A percentile compares a stretch with the other conserved stretches of the same genome.
Conservation (phyloP, 148 eudicot species). For the Nyssa sinensis region DNA sequence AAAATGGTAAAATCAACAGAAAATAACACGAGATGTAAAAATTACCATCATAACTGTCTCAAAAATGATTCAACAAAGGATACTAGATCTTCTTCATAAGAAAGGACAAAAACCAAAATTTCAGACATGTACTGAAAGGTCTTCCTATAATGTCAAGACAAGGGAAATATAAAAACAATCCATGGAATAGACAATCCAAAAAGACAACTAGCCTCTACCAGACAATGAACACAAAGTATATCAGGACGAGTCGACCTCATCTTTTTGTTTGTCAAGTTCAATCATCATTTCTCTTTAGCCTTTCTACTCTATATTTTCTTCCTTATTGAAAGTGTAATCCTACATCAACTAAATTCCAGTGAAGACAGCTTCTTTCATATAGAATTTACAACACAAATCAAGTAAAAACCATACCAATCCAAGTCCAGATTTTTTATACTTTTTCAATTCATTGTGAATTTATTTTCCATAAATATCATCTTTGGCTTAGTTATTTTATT, state of each 20-base stretch:
- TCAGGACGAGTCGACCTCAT: background rate
- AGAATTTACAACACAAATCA: background rate
- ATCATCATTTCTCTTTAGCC: background rate
- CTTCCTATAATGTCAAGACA: background rate
- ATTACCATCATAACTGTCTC: background rate
- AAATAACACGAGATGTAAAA: background rate
- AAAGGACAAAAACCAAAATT: background rate
- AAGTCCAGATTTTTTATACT: background rate
- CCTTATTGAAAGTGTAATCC: background rate
- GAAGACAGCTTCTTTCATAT: no score
- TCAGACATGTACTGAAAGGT: background rate
- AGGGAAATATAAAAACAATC: background rate
- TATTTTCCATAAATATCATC: no score
- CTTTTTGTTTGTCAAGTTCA: background rate
- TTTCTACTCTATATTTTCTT: background rate
- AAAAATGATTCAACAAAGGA: background rate
- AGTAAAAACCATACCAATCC: no score
- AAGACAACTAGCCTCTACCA: background rate
- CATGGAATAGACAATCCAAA: background rate
- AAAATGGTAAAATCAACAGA: background rate
- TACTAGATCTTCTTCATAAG: background rate
- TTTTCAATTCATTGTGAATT: background rate
- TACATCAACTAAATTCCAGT: background rate
- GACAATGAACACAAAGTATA: background rate
- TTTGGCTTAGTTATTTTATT: background rate